These are phyloP conservation scores for Arthroderma sp. DNA, from an alignment of 2,329 filamentous ascomycete species.

Conservation along the genomic window DNA sequence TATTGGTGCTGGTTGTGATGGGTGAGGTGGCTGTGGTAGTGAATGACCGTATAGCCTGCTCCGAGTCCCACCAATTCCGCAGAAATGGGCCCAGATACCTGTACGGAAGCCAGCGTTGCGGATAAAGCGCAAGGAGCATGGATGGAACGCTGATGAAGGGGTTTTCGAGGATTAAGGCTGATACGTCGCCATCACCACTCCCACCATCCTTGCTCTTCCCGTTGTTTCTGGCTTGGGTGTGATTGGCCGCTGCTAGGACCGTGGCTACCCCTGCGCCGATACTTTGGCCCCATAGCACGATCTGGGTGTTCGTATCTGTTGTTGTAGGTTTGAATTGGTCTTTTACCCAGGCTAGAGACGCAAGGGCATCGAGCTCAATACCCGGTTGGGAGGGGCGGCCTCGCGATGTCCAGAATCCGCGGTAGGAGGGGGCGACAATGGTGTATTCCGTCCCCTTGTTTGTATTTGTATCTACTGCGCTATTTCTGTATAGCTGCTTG, in stretches of 20 bases:
- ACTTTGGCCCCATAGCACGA: conserved; percentile 12
- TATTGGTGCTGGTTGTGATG: neutral
- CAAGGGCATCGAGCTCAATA: conserved; percentile 54
- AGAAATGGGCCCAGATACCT: conserved; percentile 61
- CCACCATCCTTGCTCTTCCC: neutral
- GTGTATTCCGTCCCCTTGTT: conserved; percentile 9
- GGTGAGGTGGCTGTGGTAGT: conserved; percentile 4
- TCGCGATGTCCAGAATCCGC: conserved; percentile 66
- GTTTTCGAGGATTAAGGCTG: conserved; percentile 56
- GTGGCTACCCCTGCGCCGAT: conserved; percentile 56
- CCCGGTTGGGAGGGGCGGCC: conserved; percentile 58
- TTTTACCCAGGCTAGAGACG: conserved; percentile 50
- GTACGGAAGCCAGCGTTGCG: conserved; percentile 69
- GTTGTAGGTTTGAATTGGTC: conserved; percentile 20
- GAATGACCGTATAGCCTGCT: conserved; percentile 27
- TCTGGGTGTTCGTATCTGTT: neutral
- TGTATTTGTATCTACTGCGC: conserved; percentile 9
- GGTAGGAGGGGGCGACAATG: conserved; percentile 43
- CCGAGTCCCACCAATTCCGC: conserved; percentile 45
- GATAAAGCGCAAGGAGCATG: conserved; percentile 61
- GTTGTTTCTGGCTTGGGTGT: conserved; percentile 16
- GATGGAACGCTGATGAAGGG: conserved; percentile 58
- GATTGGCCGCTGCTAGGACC: conserved; percentile 36
- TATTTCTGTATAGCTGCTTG: conserved; percentile 1
- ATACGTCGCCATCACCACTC: neutral